Evolutionary conservation across 2,329 filamentous ascomycete species (phyloP).

Genomic region (Lachnellula hyalina): DNA sequence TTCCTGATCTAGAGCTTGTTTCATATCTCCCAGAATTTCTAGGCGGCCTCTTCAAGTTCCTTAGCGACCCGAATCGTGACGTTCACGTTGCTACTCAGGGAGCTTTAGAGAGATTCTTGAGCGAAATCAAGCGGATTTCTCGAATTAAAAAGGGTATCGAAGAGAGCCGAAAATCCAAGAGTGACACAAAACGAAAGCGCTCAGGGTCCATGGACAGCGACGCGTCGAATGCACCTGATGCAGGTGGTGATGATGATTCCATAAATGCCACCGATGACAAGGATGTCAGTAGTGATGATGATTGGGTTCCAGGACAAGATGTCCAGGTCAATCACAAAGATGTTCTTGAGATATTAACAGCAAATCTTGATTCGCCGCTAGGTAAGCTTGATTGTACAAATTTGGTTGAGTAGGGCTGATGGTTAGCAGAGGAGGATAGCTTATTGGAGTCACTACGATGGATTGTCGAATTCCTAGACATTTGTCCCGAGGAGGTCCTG

Average conservation of each 20-base stretch:
- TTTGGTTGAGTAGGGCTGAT: conserved; percentile 10
- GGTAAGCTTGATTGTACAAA: conserved; percentile 43
- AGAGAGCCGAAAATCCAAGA: conserved; percentile 68
- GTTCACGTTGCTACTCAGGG: conserved; percentile 92
- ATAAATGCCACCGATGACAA: conserved; percentile 52
- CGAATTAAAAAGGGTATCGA: conserved; percentile 87
- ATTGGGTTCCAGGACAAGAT: conserved; percentile 97
- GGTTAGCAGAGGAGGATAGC: conserved; percentile 72
- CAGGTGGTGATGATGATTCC: conserved; percentile 55
- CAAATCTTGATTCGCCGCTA: conserved; percentile 76
- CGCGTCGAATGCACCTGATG: conserved; percentile 46
- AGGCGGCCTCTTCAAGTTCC: conserved; percentile 80
- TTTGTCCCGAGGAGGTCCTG: conserved; percentile 93
- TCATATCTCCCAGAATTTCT: conserved; percentile 89
- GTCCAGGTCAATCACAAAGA: conserved; percentile 89
- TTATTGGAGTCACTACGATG: conserved; percentile 86
- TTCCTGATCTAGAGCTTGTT: conserved; percentile 92
- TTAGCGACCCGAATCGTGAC: conserved; percentile 85
- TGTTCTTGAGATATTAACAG: conserved; percentile 86
- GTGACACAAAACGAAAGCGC: conserved; percentile 59
- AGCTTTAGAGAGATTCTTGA: conserved; percentile 82
- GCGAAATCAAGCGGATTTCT: conserved; percentile 91
- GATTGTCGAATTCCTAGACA: conserved; percentile 96
- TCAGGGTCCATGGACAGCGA: conserved; percentile 66
- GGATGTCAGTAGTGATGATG: conserved; percentile 68